phyloP scores from a whole-genome alignment of 2,329 filamentous ascomycete genomes.

The Aspergillus transmontanensis region DNA sequence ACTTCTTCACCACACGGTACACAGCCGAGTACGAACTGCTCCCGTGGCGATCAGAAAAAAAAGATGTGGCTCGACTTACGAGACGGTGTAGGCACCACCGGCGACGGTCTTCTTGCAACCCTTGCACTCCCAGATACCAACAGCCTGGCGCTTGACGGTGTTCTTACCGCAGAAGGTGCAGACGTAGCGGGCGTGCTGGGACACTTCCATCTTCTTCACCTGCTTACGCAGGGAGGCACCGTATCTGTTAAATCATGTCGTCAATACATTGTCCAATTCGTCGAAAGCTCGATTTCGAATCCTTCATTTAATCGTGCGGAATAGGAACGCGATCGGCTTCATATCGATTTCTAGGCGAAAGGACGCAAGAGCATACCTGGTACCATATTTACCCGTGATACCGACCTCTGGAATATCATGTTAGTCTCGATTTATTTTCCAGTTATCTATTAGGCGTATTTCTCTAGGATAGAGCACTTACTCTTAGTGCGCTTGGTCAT shows the following conservation, averaged over 20 bases:
- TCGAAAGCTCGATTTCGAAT: slow-evolving; percentile 21
- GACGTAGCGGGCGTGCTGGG: slow-evolving; percentile 94
- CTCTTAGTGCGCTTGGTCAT: slow-evolving; percentile 96
- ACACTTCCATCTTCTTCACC: slow-evolving; percentile 99
- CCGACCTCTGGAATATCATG: slow-evolving; percentile 68
- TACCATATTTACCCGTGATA: slow-evolving; percentile 98
- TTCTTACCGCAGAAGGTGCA: slow-evolving; percentile 99
- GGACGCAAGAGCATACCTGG: slow-evolving; percentile 67
- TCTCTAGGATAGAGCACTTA: slow-evolving; percentile 31
- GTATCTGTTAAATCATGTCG: slow-evolving; percentile 63
- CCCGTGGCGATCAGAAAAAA: neutral
- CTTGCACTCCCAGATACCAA: slow-evolving; percentile 97
- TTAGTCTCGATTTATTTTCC: slow-evolving; percentile 27
- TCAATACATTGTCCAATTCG: slow-evolving; percentile 22
- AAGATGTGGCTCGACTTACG: slow-evolving; percentile 67
- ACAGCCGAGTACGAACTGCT: neutral
- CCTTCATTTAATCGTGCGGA: slow-evolving; percentile 19
- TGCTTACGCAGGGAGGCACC: slow-evolving; percentile 99
- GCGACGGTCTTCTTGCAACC: slow-evolving; percentile 92
- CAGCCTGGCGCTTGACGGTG: slow-evolving; percentile 84
- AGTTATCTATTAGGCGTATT: neutral
- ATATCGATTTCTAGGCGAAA: slow-evolving; percentile 20
- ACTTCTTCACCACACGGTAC: neutral
- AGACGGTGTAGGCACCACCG: slow-evolving; percentile 91
- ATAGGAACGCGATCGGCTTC: slow-evolving; percentile 16